Base-by-base conservation (phyloP, 2,329 filamentous ascomycete genomes). In the Thelonectria rubi region DNA sequence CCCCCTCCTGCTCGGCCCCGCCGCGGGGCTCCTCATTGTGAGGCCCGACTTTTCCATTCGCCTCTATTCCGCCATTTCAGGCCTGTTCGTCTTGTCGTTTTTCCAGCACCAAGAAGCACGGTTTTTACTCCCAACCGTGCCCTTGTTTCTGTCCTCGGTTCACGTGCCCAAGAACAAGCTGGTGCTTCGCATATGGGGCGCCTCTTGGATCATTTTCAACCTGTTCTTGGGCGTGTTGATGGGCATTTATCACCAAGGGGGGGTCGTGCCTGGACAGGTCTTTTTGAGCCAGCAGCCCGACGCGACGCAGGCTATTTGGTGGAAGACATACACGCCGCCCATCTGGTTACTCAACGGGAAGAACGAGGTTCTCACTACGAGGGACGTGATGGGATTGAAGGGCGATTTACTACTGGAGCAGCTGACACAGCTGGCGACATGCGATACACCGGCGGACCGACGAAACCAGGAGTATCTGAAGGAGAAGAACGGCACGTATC, bases 281-380 rank as follows among this genome's bases (percentile, higher is more conserved):
- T 92, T 92, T 73, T 82, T 94, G 72, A 90, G 88, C 71, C 86
- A 85, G 56, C 88, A 91, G 66, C 82, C 86, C 5, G 88, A 90
- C 65, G 87, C 90, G 9, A 88, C 87, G 2, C 83, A 89, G 34
- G 89, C 89, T 3, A 82, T 91, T 52, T 94, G 91, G 91, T 94
- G 91, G 91, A 94, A 93, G 75, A 94, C 91, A 1, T 94, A 94
- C 73, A 91, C 88, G 73, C 91, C 91, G 17, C 91, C 91, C 0
- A 89, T 90, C 37, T 94, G 91, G 91, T 82, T 94, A 18, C 80
- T 94, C 7, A 90, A 93, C 66, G 89, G 90, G 55, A 91, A 91
- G 75, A 93, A 91, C 66, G 85, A 88, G 67, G 83, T 91, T 10
- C 77, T 93, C n/a, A 82, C 79, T 30, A 94, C 91, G 1, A 82